Percentiles rank a stretch among this genome's conserved stretches.
Evolutionary conservation across 2,329 filamentous ascomycete genomes (phyloP).

Genomic region (Alternaria solani): DNA sequence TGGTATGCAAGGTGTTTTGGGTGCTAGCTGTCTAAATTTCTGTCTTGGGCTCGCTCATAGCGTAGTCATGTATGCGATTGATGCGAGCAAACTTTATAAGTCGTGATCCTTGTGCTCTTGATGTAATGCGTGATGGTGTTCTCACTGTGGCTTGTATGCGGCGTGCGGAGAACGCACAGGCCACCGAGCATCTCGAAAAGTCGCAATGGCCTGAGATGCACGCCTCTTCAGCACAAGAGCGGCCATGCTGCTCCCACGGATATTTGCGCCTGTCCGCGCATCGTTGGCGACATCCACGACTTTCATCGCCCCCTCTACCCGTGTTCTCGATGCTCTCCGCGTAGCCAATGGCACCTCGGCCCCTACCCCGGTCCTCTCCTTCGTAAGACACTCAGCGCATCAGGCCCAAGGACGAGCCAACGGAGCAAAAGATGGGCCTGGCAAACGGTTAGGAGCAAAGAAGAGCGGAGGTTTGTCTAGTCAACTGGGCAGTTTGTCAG

Average conservation of each 20-base stretch:
- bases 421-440: constrained; percentile 72
- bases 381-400: constrained; percentile 69
- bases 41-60: constrained; percentile 24
- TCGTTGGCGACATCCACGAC: constrained; percentile 32
- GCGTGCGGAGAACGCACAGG: constrained; percentile 15
- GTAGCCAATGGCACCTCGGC: constrained; percentile 42
- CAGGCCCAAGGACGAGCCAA: constrained; percentile 73
- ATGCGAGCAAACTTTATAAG: constrained; percentile 2
- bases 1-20: constrained; percentile 27
- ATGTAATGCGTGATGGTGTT: background rate
- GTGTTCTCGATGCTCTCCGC: constrained; percentile 44
- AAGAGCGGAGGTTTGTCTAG: constrained; percentile 75
- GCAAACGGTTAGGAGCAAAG: constrained; percentile 94
- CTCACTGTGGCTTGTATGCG: background rate
- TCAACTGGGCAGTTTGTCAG: background rate
- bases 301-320: constrained; percentile 35
- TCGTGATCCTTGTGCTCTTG: background rate
- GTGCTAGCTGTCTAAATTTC: constrained; percentile 23
- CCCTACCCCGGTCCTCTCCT: constrained; percentile 52
- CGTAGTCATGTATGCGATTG: constrained; percentile 15
- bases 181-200: constrained; percentile 35
- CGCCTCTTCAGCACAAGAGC: constrained; percentile 28
- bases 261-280: constrained; percentile 49
- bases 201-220: constrained; percentile 28
- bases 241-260: constrained; percentile 52